A percentile compares a stretch with the other conserved stretches of the same genome.
phyloP scores from a whole-genome alignment of 176 grass and related monocot genomes.

The Eleusine coracana region DNA sequence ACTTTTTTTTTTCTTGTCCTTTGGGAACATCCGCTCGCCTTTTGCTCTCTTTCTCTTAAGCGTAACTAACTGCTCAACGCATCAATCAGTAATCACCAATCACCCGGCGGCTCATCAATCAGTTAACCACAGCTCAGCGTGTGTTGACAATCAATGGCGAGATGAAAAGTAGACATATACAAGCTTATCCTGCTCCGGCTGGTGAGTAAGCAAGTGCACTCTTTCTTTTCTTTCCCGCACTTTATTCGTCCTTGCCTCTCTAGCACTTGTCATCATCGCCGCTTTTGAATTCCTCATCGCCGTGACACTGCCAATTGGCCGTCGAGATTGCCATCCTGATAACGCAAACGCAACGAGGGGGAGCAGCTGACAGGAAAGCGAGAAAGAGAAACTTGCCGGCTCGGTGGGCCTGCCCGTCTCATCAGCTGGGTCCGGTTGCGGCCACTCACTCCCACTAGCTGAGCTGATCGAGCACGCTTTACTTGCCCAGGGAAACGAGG shows the following conservation, averaged over 20 bases:
- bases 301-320: background rate
- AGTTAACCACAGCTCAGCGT: background rate
- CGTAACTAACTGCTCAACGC: background rate
- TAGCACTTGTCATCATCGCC: background rate
- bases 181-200: slow-evolving; percentile 20
- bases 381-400: background rate
- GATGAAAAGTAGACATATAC: background rate
- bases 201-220: slow-evolving; percentile 12
- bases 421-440: background rate
- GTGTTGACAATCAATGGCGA: background rate
- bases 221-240: background rate
- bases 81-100: background rate
- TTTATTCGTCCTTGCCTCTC: background rate
- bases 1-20: background rate
- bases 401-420: background rate
- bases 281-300: background rate
- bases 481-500: background rate
- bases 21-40: background rate
- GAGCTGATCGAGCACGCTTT: background rate
- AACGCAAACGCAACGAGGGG: background rate
- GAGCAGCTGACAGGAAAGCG: background rate
- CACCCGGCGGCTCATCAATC: background rate
- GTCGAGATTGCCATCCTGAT: slow-evolving; percentile 3
- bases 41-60: background rate
- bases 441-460: background rate